Conservation (phyloP, 306 rosid genomes). For the Vicia villosa region DNA sequence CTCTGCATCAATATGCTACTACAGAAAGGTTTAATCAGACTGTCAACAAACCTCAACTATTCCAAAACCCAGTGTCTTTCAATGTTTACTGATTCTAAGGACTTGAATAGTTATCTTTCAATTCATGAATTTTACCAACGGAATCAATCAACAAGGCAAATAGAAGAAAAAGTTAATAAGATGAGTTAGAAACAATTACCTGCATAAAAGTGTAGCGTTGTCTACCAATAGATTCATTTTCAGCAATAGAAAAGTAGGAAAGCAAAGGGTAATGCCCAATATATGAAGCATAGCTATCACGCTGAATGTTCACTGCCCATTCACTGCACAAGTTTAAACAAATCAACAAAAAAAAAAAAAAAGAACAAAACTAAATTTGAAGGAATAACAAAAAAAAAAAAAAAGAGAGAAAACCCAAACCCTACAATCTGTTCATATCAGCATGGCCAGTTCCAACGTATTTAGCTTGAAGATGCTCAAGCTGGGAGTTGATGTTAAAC, state of each 20-base stretch:
- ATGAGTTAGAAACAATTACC: slow-evolving; percentile 38
- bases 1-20: too few species aligned
- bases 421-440: slow-evolving; percentile 87
- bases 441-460: slow-evolving; percentile 99
- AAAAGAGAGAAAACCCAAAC: background rate
- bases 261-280: slow-evolving; percentile 85
- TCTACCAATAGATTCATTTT: slow-evolving; percentile 94
- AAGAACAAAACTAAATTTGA: background rate
- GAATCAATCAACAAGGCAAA: background rate
- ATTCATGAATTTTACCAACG: background rate
- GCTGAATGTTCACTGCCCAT: slow-evolving; percentile 97
- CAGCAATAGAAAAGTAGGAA: slow-evolving; percentile 79
- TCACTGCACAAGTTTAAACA: slow-evolving; percentile 48
- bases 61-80: background rate
- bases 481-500: slow-evolving; percentile 95
- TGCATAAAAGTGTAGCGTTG: slow-evolving; percentile 91
- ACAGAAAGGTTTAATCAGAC: too few species aligned
- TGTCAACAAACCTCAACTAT: background rate
- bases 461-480: slow-evolving; percentile 93
- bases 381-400: background rate
- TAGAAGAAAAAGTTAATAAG: background rate
- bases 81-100: too few species aligned
- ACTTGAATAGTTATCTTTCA: background rate
- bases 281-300: slow-evolving; percentile 96
- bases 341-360: background rate